Evolutionary conservation across 306 rosid genomes (phyloP), one percentile per base, ranked within the genome.

Genomic region (Ormosia emarginata): DNA sequence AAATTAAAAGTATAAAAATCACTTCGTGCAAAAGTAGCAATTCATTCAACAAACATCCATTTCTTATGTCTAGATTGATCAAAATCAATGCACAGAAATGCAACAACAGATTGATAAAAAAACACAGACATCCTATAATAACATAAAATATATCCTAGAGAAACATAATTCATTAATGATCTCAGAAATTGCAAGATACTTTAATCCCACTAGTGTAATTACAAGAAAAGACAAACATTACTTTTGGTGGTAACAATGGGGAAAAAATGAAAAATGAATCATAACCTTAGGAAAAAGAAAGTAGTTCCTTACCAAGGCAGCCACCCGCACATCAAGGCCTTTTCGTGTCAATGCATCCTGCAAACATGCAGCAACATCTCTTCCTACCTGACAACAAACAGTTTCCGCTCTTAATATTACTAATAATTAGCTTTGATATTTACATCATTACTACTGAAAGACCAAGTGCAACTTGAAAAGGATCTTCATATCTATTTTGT

Each of bases 291-390:
- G 15, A 49, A 37, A 63, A 52, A 3, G 71, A 74, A 52, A 81
- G 61, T 29, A 67, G 29, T 67, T 81, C 39, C 97, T 87, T 89
- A 94, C 98, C 97, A 94, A 78, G 76, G 87, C 94, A 63, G 92
- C 85, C 33, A 94, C 97, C 58, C 81, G 88, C 89, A 92, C 87
- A 85, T 91, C 89, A 57, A 94, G 86, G 80, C 94, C 97, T 36
- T 88, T 85, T 75, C 91, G 89, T 34, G 17, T 49, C 78, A 92
- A 72, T 30, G 97, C 97, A 83, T 92, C 88, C 83, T 91, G 94
- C 83, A 94, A 87, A 78, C 89, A 89, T 73, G 77, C 95, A 3
- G 86, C 88, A 83, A 90, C 90, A 89, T 94, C 97, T 88, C 74
- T 88, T 85, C 97, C 97, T 77, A 90, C 91, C 98, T 94, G 90